Percentiles rank a stretch among this genome's conserved stretches.
phyloP scores from a whole-genome alignment of 164 flowering plant genomes.

The Vitis cinerea region DNA sequence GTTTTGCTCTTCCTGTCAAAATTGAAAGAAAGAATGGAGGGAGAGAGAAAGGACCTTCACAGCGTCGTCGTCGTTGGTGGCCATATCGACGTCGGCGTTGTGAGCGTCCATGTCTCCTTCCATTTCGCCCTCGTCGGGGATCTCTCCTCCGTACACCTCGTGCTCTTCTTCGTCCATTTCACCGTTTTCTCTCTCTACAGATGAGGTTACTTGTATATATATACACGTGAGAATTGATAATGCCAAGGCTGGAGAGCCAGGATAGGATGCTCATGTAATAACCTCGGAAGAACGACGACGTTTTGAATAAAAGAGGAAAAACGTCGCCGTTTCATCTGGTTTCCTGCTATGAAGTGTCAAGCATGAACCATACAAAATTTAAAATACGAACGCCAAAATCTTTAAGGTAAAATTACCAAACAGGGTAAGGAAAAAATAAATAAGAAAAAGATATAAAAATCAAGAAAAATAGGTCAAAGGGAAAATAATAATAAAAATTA shows the following conservation, averaged over 20 bases:
- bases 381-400: too few species aligned
- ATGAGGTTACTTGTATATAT: background rate
- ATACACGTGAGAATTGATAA: too few species aligned
- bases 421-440: too few species aligned
- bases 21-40: background rate
- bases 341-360: too few species aligned
- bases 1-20: slow-evolving; percentile 3
- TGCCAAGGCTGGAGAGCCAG: slow-evolving; percentile 7
- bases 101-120: slow-evolving; percentile 53
- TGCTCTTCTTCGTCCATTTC: slow-evolving; percentile 77
- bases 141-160: slow-evolving; percentile 90
- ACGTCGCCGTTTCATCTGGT: too few species aligned
- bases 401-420: too few species aligned
- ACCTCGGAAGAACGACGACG: background rate
- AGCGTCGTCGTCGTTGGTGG: slow-evolving; percentile 71
- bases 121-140: slow-evolving; percentile 69
- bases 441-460: too few species aligned
- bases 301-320: background rate
- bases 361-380: too few species aligned
- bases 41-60: slow-evolving; percentile 45
- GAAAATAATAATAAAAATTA: too few species aligned
- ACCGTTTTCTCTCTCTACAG: slow-evolving; percentile 3
- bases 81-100: slow-evolving; percentile 63
- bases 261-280: slow-evolving; percentile 18
- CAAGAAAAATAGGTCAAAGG: too few species aligned